Evolutionary conservation across 2,329 filamentous ascomycete genomes (phyloP).

Genomic region (Trichoderma guizhouense): DNA sequence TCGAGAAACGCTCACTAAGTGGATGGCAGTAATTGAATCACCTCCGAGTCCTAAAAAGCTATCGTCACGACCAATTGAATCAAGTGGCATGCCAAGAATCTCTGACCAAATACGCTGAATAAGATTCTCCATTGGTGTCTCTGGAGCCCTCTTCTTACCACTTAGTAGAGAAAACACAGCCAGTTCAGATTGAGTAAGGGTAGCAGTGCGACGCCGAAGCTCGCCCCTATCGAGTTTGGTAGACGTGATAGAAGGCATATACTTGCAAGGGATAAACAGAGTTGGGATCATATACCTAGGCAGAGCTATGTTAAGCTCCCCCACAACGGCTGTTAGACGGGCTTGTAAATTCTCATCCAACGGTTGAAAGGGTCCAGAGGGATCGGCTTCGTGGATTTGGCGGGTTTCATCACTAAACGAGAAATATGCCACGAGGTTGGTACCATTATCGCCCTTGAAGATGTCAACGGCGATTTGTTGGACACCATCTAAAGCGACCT

Average conservation of each 20-base stretch:
- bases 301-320: constrained; percentile 17
- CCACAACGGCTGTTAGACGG: constrained; percentile 20
- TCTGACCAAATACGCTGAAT: constrained; percentile 21
- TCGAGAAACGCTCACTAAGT: constrained; percentile 10
- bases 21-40: constrained; percentile 33
- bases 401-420: constrained; percentile 13
- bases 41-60: constrained; percentile 28
- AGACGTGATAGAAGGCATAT: constrained; percentile 23
- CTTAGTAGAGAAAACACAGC: constrained; percentile 1
- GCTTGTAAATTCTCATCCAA: constrained; percentile 10
- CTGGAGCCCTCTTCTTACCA: not conserved
- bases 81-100: constrained; percentile 2
- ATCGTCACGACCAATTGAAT: constrained; percentile 20
- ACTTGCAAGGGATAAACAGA: constrained; percentile 21
- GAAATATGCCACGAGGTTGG: constrained; percentile 11
- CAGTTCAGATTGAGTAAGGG: not conserved
- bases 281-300: constrained; percentile 24
- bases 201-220: not conserved
- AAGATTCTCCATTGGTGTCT: constrained; percentile 1
- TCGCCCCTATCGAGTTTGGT: constrained; percentile 21
- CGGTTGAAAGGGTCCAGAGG: constrained; percentile 17
- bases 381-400: not conserved
- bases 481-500: not conserved
- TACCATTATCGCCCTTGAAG: constrained; percentile 6
- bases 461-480: constrained; percentile 14